phyloP scores from a whole-genome alignment of 495 filamentous ascomycete species.

The Xylaria longipes region DNA sequence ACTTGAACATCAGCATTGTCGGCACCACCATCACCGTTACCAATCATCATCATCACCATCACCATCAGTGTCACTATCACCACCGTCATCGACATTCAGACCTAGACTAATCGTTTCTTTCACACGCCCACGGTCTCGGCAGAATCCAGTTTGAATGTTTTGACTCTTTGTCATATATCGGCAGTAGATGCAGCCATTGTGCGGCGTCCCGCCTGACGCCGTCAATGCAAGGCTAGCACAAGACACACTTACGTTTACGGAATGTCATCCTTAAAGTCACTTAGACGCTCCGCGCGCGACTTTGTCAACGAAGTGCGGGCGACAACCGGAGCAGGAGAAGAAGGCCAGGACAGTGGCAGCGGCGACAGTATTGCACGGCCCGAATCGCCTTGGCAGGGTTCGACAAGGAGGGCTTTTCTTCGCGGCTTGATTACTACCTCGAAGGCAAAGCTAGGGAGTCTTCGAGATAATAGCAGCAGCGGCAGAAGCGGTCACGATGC shows the following conservation, averaged over 20 bases:
- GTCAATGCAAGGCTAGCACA: slow-evolving; percentile 18
- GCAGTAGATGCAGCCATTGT: slow-evolving; percentile 30
- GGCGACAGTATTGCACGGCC: neutral
- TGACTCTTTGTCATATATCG: neutral
- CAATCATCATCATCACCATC: neutral
- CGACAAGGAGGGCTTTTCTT: slow-evolving; percentile 25
- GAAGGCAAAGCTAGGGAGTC: slow-evolving; percentile 18
- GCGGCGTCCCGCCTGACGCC: slow-evolving; percentile 30
- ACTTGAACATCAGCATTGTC: neutral
- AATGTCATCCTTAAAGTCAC: slow-evolving; percentile 34
- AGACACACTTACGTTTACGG: slow-evolving; percentile 23
- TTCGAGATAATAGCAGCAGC: neutral
- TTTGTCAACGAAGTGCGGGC: slow-evolving; percentile 35
- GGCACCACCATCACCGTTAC: neutral
- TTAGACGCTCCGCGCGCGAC: slow-evolving; percentile 34
- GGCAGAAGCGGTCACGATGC: slow-evolving; percentile 11
- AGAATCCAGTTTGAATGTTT: slow-evolving; percentile 3
- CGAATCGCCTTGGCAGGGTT: slow-evolving; percentile 4
- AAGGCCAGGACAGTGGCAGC: neutral
- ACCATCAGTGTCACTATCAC: neutral
- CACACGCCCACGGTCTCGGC: neutral
- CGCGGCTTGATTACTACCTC: slow-evolving; percentile 23
- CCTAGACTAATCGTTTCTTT: neutral
- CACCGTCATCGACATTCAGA: neutral
- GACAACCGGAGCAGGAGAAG: slow-evolving; percentile 24